These are phyloP conservation scores for Cladosporium sp. DNA, from an alignment of 2,329 filamentous ascomycete genomes.

Conservation along the genomic window DNA sequence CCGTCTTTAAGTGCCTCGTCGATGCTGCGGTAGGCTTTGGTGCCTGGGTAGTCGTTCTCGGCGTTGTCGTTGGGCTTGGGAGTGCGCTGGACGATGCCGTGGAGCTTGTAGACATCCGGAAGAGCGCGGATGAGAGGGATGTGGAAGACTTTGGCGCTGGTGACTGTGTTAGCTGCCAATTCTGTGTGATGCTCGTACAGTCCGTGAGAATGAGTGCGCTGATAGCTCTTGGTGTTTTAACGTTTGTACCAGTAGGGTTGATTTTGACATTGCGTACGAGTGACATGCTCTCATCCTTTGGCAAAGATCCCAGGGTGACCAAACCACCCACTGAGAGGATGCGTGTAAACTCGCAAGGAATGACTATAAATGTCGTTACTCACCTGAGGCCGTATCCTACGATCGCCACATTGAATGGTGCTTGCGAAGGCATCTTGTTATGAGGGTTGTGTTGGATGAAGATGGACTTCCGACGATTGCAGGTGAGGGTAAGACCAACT, in stretches of 20 bases:
- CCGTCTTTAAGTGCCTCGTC: constrained; percentile 63
- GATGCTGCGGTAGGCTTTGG: constrained; percentile 60
- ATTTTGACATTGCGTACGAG: not conserved
- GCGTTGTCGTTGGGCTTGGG: constrained; percentile 64
- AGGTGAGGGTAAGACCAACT: too few relatives aligned
- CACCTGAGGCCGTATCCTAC: constrained; percentile 57
- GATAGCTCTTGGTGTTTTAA: too few relatives aligned
- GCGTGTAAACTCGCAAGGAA: too few relatives aligned
- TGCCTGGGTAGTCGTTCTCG: constrained; percentile 60
- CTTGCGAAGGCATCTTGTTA: not conserved
- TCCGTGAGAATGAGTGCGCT: too few relatives aligned
- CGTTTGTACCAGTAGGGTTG: not conserved
- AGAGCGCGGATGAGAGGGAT: constrained; percentile 70
- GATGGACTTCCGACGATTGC: not conserved
- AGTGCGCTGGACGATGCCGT: constrained; percentile 71
- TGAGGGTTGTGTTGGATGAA: too few relatives aligned
- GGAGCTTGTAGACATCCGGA: constrained; percentile 58
- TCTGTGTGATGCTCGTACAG: not conserved
- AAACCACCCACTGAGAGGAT: too few relatives aligned
- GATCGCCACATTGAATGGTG: constrained; percentile 52
- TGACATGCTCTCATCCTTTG: too few relatives aligned
- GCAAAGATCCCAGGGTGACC: too few relatives aligned
- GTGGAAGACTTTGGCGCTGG: constrained; percentile 70
- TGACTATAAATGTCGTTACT: not conserved
- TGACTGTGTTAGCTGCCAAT: not conserved